Evolutionary conservation across 208 protist genomes (phyloP), one percentile per base, ranked within the genome.

Genomic region (Porcisia hertigi): DNA sequence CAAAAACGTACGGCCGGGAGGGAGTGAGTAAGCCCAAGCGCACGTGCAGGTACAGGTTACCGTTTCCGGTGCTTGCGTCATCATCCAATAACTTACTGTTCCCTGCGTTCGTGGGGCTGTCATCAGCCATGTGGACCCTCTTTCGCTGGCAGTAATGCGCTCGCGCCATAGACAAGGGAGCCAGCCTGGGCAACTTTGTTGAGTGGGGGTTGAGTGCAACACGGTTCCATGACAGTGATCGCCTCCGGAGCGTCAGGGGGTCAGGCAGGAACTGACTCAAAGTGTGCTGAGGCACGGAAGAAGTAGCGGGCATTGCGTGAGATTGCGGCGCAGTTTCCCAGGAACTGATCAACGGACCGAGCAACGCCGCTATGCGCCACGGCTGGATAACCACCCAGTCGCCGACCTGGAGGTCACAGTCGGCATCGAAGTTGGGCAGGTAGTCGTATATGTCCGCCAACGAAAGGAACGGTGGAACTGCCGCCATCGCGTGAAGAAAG

Each of bases 351-450:
- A 97, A 79, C 12, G 92, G 92, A 30, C 75, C 60, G 6, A 97
- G 77, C 69, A 95, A 69, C 3, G 80, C 63, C 1, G 57, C 76
- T 18, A 81, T 81, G 16, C 92, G 88, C 55, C 59, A 53, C 36
- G 90, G 88, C 36, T 82, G 81, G 39, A 97, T 76, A n/a, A 95
- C 66, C 53, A 97, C 89, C 91, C 92, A 97, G 41, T 95, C 92
- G 1, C 92, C 92, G 6, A 94, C 83, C 71, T 95, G 90, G 30
- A 83, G 75, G 53, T 97, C 92, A 18, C 57, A 75, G 25, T 77
- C 74, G 20, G 89, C 59, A 53, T 92, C 82, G 69, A 97, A 95
- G 53, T 90, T 86, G 52, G 92, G 92, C 63, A 97, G 60, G 73
- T 89, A 90, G 65, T 65, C 69, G 60, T 88, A 77, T 25, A 97